phyloP scores from a whole-genome alignment of 139 green algal species.

The Volvox africanus region DNA sequence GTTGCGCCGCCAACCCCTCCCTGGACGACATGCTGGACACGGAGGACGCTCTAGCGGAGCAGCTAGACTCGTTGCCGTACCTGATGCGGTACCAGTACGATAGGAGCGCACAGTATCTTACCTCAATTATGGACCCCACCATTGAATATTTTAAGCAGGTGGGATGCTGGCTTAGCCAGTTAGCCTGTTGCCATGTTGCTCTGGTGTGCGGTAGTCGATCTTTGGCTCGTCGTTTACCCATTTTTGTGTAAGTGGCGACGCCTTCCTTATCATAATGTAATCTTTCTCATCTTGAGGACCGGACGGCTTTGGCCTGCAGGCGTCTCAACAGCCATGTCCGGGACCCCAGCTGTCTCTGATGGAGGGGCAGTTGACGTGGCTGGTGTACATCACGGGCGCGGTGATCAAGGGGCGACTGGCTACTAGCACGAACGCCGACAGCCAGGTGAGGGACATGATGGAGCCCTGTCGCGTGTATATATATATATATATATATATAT shows the following conservation, averaged over 20 bases:
- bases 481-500: too few relatives aligned
- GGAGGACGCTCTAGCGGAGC: slow-evolving; percentile 93
- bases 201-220: too few relatives aligned
- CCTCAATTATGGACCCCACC: slow-evolving; percentile 82
- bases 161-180: background rate
- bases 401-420: slow-evolving; percentile 89
- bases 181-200: background rate
- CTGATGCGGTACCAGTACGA: slow-evolving; percentile 95
- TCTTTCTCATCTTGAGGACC: too few relatives aligned
- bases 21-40: slow-evolving; percentile 94
- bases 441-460: slow-evolving; percentile 60
- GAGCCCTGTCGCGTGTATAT: too few relatives aligned
- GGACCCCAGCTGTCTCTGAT: slow-evolving; percentile 79
- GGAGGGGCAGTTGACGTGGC: slow-evolving; percentile 97
- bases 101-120: slow-evolving; percentile 77
- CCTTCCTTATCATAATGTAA: too few relatives aligned
- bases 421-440: slow-evolving; percentile 78
- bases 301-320: slow-evolving; percentile 8
- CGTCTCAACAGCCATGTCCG: background rate
- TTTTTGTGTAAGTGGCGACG: too few relatives aligned
- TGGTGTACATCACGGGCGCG: slow-evolving; percentile 95
- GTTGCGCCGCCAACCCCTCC: slow-evolving; percentile 70
- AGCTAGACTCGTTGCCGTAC: slow-evolving; percentile 95
- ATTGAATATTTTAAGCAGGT: slow-evolving; percentile 74
- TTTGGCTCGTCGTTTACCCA: too few relatives aligned